Base-by-base conservation (phyloP, 306 rosid species). In the Casuarina equisetifolia region DNA sequence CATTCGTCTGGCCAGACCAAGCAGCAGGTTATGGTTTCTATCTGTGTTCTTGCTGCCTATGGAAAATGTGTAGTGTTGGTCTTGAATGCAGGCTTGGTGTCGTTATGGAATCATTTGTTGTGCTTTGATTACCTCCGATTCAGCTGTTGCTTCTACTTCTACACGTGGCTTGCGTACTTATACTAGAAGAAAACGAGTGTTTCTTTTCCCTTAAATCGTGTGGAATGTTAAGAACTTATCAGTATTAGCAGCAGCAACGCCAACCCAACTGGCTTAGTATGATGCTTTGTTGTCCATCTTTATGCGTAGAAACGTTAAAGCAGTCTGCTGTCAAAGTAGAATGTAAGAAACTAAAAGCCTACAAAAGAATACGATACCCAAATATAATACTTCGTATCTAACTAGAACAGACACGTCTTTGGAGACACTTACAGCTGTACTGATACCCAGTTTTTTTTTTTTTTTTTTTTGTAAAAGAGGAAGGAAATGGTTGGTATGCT, bases 1-100 rank as follows among this genome's bases (percentile, higher is more conserved):
- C 93, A 81, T 15, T 75, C 87, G 16, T 54, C 94, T 16, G 86
- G 82, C 7, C 96, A 95, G 80, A 81, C 85, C 76, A 95, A 92
- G 80, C 97, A 95, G 97, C 97, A 95, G 97, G 97, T 89, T 82
- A 72, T 79, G 74, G 81, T 84, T 84, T 82, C 80, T 72, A 73
- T 59, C 75, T 76, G 9, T 70, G 57, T 38, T 76, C 44, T 49
- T 20, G 83, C 57, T 4, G 5, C 19, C 16, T 75, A 8, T 62
- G 12, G 54, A 25, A 20, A 13, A 71, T 45, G 38, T 9, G 20
- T 4, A 4, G 2, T 1, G 20, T 3, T 62, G 57, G 74, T 74
- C 74, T 40, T 76, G 62, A 67, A 69, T 54, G 69, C 7, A 10
- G 8, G 66, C n/a, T 73, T 44, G 59, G 61, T 61, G 73, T 69